Percentiles rank a stretch among this genome's conserved stretches.
phyloP scores from a whole-genome alignment of 495 filamentous ascomycete species.

The Penicillium lividum region DNA sequence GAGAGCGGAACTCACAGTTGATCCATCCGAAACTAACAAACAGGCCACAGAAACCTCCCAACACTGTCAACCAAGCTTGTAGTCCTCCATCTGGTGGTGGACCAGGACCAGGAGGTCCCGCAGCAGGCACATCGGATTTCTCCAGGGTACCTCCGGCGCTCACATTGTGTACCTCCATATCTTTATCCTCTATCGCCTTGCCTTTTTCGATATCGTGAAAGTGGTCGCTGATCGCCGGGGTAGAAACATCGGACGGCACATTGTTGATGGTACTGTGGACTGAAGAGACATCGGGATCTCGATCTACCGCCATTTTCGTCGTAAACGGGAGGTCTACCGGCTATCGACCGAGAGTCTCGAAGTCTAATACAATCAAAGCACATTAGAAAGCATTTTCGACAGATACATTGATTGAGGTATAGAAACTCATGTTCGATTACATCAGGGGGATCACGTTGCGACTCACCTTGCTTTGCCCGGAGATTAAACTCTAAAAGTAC shows the following conservation, averaged over 20 bases:
- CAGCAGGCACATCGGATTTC: conserved; percentile 20
- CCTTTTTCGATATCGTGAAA: conserved; percentile 3
- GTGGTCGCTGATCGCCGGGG: not conserved
- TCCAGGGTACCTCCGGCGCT: conserved; percentile 5
- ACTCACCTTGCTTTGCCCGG: too few species aligned
- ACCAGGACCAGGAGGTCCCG: conserved; percentile 35
- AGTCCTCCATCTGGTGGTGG: conserved; percentile 62
- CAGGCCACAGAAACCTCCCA: conserved; percentile 63
- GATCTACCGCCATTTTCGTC: not conserved
- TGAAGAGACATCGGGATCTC: not conserved
- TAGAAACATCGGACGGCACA: not conserved
- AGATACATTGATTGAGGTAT: not conserved
- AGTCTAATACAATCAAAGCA: not conserved
- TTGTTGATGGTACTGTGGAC: not conserved
- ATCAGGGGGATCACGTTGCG: too few species aligned
- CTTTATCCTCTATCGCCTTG: not conserved
- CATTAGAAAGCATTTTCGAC: not conserved
- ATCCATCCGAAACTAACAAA: conserved; percentile 69
- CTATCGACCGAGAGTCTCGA: not conserved
- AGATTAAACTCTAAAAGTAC: too few species aligned
- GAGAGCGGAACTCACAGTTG: conserved; percentile 45
- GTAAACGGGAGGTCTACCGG: not conserved
- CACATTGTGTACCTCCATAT: not conserved
- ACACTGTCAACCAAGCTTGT: conserved; percentile 66
- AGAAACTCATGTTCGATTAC: not conserved